A percentile compares a stretch with the other conserved stretches of the same genome.
phyloP scores from a whole-genome alignment of 768 basidiomycete species.

The Agaricus bisporus region DNA sequence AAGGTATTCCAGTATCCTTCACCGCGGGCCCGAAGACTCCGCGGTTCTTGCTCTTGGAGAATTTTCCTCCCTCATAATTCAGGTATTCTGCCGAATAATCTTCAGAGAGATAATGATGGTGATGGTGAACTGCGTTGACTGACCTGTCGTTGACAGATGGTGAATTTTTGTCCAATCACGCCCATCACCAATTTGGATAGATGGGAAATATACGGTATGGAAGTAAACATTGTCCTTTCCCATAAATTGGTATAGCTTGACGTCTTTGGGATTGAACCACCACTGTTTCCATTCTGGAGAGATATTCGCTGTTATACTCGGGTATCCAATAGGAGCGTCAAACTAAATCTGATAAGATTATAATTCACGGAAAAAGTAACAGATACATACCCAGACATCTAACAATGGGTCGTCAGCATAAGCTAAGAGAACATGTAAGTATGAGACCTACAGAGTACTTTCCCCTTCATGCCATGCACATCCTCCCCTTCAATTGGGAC shows the following conservation, averaged over 20 bases:
- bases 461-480: conserved; percentile 81
- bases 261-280: conserved; percentile 93
- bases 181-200: conserved; percentile 83
- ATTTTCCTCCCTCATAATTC: conserved; percentile 98
- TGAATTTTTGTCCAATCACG: conserved; percentile 91
- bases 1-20: conserved; percentile 86
- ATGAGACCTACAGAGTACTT: conserved; percentile 84
- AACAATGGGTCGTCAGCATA: background rate
- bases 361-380: background rate
- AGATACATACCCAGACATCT: conserved; percentile 87
- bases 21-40: conserved; percentile 97
- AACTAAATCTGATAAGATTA: conserved; percentile 50
- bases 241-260: conserved; percentile 97
- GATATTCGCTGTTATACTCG: conserved; percentile 94
- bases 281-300: conserved; percentile 93
- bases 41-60: conserved; percentile 94
- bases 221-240: conserved; percentile 99
- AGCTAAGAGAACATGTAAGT: background rate
- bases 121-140: conserved; percentile 15
- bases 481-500: conserved; percentile 78
- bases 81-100: conserved; percentile 64
- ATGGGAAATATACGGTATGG: conserved; percentile 94
- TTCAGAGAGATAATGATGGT: background rate
- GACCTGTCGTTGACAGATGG: conserved; percentile 93
- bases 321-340: conserved; percentile 95